Conservation (phyloP, 1,284 basidiomycete species). For the Phylloporus gajari region DNA sequence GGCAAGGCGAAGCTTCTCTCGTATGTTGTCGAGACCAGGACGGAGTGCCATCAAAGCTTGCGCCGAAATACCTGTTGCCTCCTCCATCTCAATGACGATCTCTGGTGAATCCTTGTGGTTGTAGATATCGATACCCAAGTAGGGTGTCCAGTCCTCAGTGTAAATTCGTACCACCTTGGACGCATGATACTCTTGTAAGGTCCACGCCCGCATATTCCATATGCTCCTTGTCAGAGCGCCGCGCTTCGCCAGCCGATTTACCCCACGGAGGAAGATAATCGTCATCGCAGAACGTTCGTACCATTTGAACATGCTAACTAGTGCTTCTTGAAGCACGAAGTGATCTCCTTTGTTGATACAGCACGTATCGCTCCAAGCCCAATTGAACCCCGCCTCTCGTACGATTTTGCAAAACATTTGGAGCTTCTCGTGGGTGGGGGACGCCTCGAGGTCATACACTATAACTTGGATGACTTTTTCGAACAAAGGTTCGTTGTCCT, state of each 20-base stretch:
- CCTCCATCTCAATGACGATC: neutral
- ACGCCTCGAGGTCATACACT: conserved; percentile 4
- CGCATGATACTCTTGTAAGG: neutral
- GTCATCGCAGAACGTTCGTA: neutral
- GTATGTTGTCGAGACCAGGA: neutral
- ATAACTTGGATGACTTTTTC: neutral
- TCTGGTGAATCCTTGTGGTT: neutral
- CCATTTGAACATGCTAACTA: conserved; percentile 1
- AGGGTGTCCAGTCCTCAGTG: neutral
- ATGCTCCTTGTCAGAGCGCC: neutral
- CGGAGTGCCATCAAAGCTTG: neutral
- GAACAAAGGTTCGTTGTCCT: conserved; percentile 18
- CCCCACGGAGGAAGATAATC: neutral
- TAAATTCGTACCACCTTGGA: neutral
- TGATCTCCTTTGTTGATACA: neutral
- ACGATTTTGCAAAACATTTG: conserved; percentile 13
- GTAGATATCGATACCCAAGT: neutral
- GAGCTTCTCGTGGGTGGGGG: conserved; percentile 13
- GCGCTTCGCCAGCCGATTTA: neutral
- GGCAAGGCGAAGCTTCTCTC: neutral
- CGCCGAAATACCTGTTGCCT: neutral
- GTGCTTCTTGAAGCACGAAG: neutral
- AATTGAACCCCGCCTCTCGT: neutral
- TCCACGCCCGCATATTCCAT: neutral
- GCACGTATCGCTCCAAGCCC: neutral